Evolutionary conservation across 805 yeast species (phyloP), one percentile per base, ranked within the genome.

Genomic region (Komagataella kurtzmanii): DNA sequence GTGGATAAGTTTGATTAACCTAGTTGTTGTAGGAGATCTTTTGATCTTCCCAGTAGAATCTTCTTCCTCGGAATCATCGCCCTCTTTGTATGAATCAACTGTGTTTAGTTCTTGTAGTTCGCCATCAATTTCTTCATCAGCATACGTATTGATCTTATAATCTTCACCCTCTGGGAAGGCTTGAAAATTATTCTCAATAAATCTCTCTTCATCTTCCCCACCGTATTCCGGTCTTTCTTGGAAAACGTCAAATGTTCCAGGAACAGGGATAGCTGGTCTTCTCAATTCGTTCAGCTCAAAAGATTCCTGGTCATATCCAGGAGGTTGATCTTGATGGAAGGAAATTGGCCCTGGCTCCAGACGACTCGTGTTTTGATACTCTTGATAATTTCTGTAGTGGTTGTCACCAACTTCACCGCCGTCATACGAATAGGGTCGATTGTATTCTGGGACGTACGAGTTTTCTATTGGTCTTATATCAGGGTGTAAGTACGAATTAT

Each of bases 1-100:
- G 55, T 78, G 75, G 62, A 77, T 80, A 64, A 81, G 70, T 48
- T 73, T 63, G 44, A 83, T 83, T 49, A 74, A 69, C 48, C 40
- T 50, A 54, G n/a, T 50, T 47, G 24, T 56, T 55, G 12, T 51
- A 54, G 3, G 45, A 44, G 6, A 52, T 55, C 8, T 57, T 8
- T 30, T 30, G 40, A 30, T 30, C 40, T 30, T 30, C 14, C 40
- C 40, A 30, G 40, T 30, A 2, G 40, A 30, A 8, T 30, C 40
- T 8, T 30, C 40, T 30, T 30, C 40, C 40, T 30, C 40, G 10
- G 40, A 8, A 4, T 30, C 40, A 10, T 30, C 40, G 14, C 40
- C 40, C 12, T 30, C 40, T 14, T 30, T 10, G 40, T 30, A 30
- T 5, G 40, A 30, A 30, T 30, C 40, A 10, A 30, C 8, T 30